Base-by-base conservation (phyloP, 1,139 yeast species). In the Schwanniomyces etchellsii region DNA sequence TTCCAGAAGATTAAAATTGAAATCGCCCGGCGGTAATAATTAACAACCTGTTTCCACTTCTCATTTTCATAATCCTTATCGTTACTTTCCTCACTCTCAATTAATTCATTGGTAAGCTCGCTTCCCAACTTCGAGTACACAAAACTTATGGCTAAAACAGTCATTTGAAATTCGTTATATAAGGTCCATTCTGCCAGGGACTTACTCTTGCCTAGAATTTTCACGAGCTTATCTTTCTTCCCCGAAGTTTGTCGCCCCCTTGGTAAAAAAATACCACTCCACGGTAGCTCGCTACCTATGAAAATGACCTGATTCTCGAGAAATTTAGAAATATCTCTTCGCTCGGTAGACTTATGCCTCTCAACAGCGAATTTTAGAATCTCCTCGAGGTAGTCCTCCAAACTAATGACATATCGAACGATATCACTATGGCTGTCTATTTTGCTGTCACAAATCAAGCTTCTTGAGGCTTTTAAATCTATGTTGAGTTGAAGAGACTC, bases 21-120 rank as follows among this genome's bases (percentile, higher is more conserved):
- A 4, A 59, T 43, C 2, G 66, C 48, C 24, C 45, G 52, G 31
- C 60, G 63, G 39, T 60, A 64, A 35, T 55, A 50, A 11, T 40
- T 46, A 4, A 50, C 47, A 5, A 61, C 67, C 36, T 50, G 61
- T 32, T 58, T 61, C 72, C 73, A 66, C 35, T 55, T 57, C 26
- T 52, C 57, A 24, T 45, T 45, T 16, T 34, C 27, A 6, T 48
- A 50, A 4, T 28, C 33, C 26, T 36, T 38, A 22, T 29, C 30
- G 17, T 38, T 34, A 5, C 37, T 36, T 3, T 25, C 33, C 2
- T 45, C 48, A 3, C 34, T 26, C 14, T 57, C 67, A 11, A 64
- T 56, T 26, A 64, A 42, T 16, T 63, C 69, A 37, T 60, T 61
- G 9, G 54, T 48, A 28, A 63, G 40, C 28, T 62, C 62, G 3